These are phyloP conservation scores for Delonix regia DNA, from an alignment of 306 rosid genomes.

Conservation along the genomic window DNA sequence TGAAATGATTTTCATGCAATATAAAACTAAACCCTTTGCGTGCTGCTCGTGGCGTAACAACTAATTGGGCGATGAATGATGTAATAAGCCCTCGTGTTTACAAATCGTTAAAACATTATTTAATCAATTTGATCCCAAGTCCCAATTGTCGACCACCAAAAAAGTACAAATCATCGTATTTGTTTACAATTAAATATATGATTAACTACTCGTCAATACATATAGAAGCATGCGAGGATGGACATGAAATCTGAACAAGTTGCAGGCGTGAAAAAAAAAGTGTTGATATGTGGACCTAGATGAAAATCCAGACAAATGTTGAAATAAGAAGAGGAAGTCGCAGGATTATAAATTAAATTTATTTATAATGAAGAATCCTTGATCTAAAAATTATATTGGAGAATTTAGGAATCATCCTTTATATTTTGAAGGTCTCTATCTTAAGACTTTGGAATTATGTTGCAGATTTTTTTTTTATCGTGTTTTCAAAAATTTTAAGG, in stretches of 20 bases:
- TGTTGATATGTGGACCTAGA: too few species aligned
- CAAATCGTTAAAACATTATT: neutral
- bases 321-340: neutral
- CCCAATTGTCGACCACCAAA: neutral
- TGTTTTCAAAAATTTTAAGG: too few species aligned
- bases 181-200: neutral
- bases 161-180: neutral
- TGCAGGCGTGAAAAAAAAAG: too few species aligned
- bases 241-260: neutral
- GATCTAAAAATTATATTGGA: too few species aligned
- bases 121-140: neutral
- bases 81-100: neutral
- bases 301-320: neutral
- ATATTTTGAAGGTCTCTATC: too few species aligned
- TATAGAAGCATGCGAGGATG: too few species aligned
- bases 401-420: too few species aligned
- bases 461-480: too few species aligned
- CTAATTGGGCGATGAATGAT: neutral
- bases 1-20: neutral
- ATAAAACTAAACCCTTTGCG: neutral
- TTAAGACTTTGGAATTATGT: too few species aligned
- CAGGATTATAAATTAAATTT: too few species aligned
- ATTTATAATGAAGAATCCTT: too few species aligned
- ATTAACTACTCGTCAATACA: too few species aligned
- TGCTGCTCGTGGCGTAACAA: neutral